Evolutionary conservation across 495 filamentous ascomycete species (phyloP).

Genomic region (Pyronema omphalodes): DNA sequence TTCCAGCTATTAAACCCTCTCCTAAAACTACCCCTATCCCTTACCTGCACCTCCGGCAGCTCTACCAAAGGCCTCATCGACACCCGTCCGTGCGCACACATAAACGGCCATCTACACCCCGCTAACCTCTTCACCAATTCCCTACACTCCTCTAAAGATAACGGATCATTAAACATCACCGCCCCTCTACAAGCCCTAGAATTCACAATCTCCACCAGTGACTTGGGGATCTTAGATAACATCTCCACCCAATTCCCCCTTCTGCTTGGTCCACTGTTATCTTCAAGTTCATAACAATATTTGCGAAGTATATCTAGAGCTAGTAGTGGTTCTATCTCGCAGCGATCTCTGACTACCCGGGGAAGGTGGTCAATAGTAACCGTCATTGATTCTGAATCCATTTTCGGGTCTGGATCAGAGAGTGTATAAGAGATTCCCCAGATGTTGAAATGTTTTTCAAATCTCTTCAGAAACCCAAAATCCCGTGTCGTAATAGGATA

Average conservation of each 20-base stretch:
- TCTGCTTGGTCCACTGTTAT: slow-evolving; percentile 8
- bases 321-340: slow-evolving; percentile 11
- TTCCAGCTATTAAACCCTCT: no score
- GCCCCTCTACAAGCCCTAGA: slow-evolving; percentile 78
- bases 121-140: slow-evolving; percentile 43
- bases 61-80: slow-evolving; percentile 58
- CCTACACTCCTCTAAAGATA: slow-evolving; percentile 47
- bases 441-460: slow-evolving; percentile 15
- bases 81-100: slow-evolving; percentile 76
- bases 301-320: slow-evolving; percentile 14
- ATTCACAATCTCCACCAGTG: slow-evolving; percentile 74
- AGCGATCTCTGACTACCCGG: slow-evolving; percentile 9
- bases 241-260: slow-evolving; percentile 27
- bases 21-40: neutral
- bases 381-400: neutral
- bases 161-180: slow-evolving; percentile 88
- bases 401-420: neutral
- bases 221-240: slow-evolving; percentile 16
- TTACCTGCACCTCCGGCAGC: neutral
- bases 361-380: slow-evolving; percentile 11
- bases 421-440: neutral
- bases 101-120: slow-evolving; percentile 67
- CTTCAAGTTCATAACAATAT: slow-evolving; percentile 3
- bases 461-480: slow-evolving; percentile 23
- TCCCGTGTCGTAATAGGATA: slow-evolving; percentile 10